Base-by-base conservation (phyloP, 176 grass and related monocot species). In the Rhynchospora breviuscula region DNA sequence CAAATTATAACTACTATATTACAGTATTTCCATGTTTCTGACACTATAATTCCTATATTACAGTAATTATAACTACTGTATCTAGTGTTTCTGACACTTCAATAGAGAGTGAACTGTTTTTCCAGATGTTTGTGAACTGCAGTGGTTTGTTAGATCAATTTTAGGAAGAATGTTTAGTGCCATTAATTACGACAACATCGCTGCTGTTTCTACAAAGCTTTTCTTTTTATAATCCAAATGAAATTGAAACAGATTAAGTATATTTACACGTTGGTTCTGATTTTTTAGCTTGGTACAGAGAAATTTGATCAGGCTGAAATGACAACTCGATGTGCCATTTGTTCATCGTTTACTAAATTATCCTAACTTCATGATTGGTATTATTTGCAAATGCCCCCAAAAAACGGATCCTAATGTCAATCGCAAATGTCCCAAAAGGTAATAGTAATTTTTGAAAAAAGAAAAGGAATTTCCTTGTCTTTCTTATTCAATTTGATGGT, bases 271-370 rank as follows among this genome's bases (percentile, higher is more conserved):
- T 29, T 29, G 26, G 26, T 29, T 29, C 26, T 29, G 26, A 29
- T 29, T 29, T 29, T 29, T 29, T 29, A 29, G 26, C 26, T 29
- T 29, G 26, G 26, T 29, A 29, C 26, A 29, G 26, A 29, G 0
- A 0, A 29, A 29, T 29, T 29, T 29, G 10, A 29, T 54, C 72
- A 76, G 5, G 22, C 48, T 76, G 12, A 76, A 11, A 17, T 76
- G 25, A 31, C 22, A 53, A 54, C 19, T 54, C 29, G 4, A 76
- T 29, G 47, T 31, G 21, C 48, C 52, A 76, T 52, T 14, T 17
- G 26, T n/a, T 25, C 21, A 53, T 75, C 47, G 53, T 75, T 26
- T 75, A 75, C 21, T 53, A 53, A 8, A 82, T 71, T 69, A 81
- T 17, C 66, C 62, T 59, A 11, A 45, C 46, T 25, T 51, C 44